phyloP scores from a whole-genome alignment of 1,284 basidiomycete species.

The Lignosus rhinocerotis region DNA sequence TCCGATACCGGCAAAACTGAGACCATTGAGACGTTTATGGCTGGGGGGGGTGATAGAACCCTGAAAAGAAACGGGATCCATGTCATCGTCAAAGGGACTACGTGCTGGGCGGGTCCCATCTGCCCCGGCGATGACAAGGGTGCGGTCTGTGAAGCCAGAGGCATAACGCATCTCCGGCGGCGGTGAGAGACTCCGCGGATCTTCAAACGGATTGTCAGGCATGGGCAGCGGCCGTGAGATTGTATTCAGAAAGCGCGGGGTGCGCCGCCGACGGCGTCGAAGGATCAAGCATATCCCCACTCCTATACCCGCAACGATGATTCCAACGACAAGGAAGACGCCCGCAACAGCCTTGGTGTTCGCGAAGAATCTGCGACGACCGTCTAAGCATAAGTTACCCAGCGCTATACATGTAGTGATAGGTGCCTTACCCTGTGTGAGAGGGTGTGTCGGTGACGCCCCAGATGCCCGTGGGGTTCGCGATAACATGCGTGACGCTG shows the following conservation, averaged over 20 bases:
- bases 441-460: slow-evolving; percentile 15
- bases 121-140: slow-evolving; percentile 20
- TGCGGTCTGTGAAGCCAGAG: slow-evolving; percentile 20
- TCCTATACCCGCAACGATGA: slow-evolving; percentile 37
- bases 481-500: slow-evolving; percentile 49
- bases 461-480: slow-evolving; percentile 44
- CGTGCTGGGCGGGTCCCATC: neutral
- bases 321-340: slow-evolving; percentile 54
- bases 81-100: slow-evolving; percentile 25
- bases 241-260: slow-evolving; percentile 31
- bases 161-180: slow-evolving; percentile 21
- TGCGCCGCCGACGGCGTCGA: slow-evolving; percentile 38
- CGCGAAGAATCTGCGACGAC: slow-evolving; percentile 47
- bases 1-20: slow-evolving; percentile 24
- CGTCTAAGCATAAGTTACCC: neutral
- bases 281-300: slow-evolving; percentile 38
- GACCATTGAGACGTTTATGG: slow-evolving; percentile 2
- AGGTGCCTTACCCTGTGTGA: slow-evolving; percentile 21
- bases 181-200: slow-evolving; percentile 22
- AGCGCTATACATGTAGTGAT: slow-evolving; percentile 25
- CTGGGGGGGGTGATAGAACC: slow-evolving; percentile 4
- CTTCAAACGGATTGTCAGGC: slow-evolving; percentile 32
- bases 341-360: slow-evolving; percentile 57
- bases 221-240: slow-evolving; percentile 38
- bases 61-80: slow-evolving; percentile 5